These are phyloP conservation scores for Verticillium klebahnii DNA, from an alignment of 2,329 filamentous ascomycete genomes.

Conservation along the genomic window DNA sequence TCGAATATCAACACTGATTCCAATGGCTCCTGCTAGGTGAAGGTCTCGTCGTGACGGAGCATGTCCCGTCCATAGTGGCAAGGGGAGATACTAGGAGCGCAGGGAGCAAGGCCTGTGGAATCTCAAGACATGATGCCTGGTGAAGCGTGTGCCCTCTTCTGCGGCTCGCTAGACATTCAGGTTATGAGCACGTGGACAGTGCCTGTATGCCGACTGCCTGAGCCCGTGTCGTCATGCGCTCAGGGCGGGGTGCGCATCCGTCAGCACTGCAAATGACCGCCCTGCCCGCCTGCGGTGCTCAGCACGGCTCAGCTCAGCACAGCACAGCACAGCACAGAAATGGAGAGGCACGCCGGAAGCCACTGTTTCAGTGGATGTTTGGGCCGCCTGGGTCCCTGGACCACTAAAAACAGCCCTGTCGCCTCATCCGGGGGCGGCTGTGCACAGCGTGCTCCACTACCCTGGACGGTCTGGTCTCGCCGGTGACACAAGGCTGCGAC, in stretches of 20 bases:
- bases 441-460: not conserved
- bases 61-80: too few species aligned
- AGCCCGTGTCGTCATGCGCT: not conserved
- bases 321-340: too few species aligned
- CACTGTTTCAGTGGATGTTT: slow-evolving; percentile 2
- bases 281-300: not conserved
- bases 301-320: too few species aligned
- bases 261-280: not conserved
- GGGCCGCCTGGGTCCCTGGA: not conserved
- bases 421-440: too few species aligned
- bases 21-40: not conserved
- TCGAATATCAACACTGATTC: not conserved
- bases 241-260: not conserved
- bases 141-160: not conserved
- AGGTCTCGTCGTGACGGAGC: too few species aligned
- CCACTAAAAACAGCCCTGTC: not conserved
- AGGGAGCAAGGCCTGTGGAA: too few species aligned
- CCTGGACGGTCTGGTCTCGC: not conserved
- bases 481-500: not conserved
- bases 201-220: not conserved
- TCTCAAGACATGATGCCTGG: too few species aligned
- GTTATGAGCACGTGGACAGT: not conserved
- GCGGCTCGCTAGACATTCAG: not conserved
- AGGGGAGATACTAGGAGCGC: not conserved
- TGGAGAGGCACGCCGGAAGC: not conserved